Evolutionary conservation across 139 green algal species (phyloP), one percentile per base, ranked within the genome.

Genomic region (Spirogloea muscicola): DNA sequence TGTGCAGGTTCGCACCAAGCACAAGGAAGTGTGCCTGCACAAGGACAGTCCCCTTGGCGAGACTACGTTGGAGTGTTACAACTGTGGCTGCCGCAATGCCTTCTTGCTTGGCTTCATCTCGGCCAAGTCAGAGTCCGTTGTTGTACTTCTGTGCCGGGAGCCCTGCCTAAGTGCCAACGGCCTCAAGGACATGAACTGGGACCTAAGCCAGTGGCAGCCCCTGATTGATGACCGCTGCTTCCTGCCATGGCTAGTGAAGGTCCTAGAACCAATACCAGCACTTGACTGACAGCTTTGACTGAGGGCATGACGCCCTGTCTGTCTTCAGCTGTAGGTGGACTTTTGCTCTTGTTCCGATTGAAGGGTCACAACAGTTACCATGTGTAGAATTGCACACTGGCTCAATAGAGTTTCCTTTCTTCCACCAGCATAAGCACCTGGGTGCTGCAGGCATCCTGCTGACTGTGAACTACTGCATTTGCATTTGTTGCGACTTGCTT

Each of bases 81-180:
- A 89, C 65, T 90, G 82, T 40, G 93, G 90, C 49, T 88, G 70
- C 18, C 84, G 91, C 49, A 99, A 99, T 83, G 84, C 95, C 2
- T 99, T 99, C 83, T 85, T 89, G 49, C 86, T 99, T 27, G 94
- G 94, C 16, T 99, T 97, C 85, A 90, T 99, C 58, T 88, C 92
- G 3, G 88, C 95, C 1, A 87, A 87, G 34, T 82, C 82, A 27
- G 89, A 96, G 40, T 90, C 89, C 79, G 91, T 88, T 25, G 91
- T 97, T 39, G 94, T 97, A 73, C 88, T 98, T 76, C 86, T 98
- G 57, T 89, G 85, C 7, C 87, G 94, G 0, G 92, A 98, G 77
- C 21, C 85, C 79, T 21, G 62, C 86, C 16, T 90, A 86, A 58
- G 76, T 83, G 49, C 80, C 21, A 70, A 77, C 70, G 58, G 74